These are phyloP conservation scores for Nothophoma quercina DNA, from an alignment of 2,329 filamentous ascomycete genomes.

Conservation along the genomic window DNA sequence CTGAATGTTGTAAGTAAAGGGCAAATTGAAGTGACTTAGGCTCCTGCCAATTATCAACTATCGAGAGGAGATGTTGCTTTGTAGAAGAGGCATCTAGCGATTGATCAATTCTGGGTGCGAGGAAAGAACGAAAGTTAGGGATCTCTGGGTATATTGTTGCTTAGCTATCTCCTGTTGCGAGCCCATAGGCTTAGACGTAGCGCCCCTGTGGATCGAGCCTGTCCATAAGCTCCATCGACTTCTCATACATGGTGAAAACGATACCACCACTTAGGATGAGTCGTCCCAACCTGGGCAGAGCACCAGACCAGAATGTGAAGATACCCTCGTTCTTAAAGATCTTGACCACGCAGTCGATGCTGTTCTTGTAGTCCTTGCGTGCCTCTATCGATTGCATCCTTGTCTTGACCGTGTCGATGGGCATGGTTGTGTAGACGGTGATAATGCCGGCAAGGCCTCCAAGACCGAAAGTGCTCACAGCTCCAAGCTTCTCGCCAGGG, in stretches of 20 bases:
- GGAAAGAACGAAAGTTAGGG: no score
- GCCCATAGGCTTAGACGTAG: conserved; percentile 67
- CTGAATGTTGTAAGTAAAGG: no score
- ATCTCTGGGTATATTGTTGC: conserved; percentile 5
- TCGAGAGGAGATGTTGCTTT: no score
- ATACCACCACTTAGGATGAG: conserved; percentile 93
- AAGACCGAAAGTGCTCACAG: conserved; percentile 86
- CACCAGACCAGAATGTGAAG: conserved; percentile 92
- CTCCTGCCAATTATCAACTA: no score
- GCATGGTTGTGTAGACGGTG: conserved; percentile 78
- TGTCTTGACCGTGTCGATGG: conserved; percentile 94
- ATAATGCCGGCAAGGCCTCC: conserved; percentile 89
- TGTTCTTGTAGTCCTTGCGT: conserved; percentile 81
- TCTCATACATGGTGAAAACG: conserved; percentile 98
- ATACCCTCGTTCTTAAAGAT: conserved; percentile 92
- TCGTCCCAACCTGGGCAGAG: conserved; percentile 82
- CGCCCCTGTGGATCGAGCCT: conserved; percentile 80
- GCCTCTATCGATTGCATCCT: conserved; percentile 96
- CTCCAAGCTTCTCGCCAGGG: conserved; percentile 92
- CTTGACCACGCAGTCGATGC: conserved; percentile 78
- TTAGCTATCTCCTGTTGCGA: background rate
- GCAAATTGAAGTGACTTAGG: no score
- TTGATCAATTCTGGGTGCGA: no score
- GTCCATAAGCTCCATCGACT: conserved; percentile 89
- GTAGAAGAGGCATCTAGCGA: no score